These are phyloP conservation scores for Calycina marina DNA, from an alignment of 2,329 filamentous ascomycete species.

Conservation along the genomic window DNA sequence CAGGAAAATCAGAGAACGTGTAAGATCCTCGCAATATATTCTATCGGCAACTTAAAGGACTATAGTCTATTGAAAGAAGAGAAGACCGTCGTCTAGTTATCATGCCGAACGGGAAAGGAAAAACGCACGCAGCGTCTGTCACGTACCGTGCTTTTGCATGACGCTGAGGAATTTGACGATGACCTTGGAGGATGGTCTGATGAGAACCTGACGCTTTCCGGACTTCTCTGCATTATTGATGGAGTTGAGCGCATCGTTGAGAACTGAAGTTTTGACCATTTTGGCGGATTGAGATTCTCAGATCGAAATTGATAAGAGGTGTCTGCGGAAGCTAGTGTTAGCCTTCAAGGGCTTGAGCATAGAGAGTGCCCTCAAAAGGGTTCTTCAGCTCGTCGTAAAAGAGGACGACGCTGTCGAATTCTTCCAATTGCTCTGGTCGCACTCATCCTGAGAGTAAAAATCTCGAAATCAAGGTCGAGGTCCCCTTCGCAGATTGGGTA, in stretches of 20 bases:
- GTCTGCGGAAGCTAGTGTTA: constrained; percentile 43
- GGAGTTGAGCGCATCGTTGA: constrained; percentile 97
- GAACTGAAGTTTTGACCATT: constrained; percentile 98
- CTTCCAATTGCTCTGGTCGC: constrained; percentile 18
- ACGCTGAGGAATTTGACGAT: constrained; percentile 98
- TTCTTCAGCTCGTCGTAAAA: constrained; percentile 55
- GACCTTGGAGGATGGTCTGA: constrained; percentile 97
- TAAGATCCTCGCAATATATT: constrained; percentile 87
- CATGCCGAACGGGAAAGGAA: constrained; percentile 58
- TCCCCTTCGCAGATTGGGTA: constrained; percentile 18
- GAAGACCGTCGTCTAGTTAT: constrained; percentile 99
- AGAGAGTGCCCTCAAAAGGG: constrained; percentile 60
- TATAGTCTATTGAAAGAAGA: constrained; percentile 66
- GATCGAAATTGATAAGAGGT: constrained; percentile 53
- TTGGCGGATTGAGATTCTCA: constrained; percentile 78
- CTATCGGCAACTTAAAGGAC: constrained; percentile 99
- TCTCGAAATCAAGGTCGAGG: constrained; percentile 2
- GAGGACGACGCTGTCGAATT: constrained; percentile 46
- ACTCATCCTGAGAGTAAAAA: constrained; percentile 4
- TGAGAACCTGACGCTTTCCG: constrained; percentile 98
- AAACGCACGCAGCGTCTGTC: not conserved
- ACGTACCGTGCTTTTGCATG: constrained; percentile 99
- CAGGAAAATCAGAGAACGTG: constrained; percentile 78
- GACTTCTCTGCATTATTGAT: constrained; percentile 99
- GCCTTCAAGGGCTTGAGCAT: constrained; percentile 47